phyloP scores from a whole-genome alignment of 129 eudicot genomes.

The Centrapalus pauciflorus region DNA sequence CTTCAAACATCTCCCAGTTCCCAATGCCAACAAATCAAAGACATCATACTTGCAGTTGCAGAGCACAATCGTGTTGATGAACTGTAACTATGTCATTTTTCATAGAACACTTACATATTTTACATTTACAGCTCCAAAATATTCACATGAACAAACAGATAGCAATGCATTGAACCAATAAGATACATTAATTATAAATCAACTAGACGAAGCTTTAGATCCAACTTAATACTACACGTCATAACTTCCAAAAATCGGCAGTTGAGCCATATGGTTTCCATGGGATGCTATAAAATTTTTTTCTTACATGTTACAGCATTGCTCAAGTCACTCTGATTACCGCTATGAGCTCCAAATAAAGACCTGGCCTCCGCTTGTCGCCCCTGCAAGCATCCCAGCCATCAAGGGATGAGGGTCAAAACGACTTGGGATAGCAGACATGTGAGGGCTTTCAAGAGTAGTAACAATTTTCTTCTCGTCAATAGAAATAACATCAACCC shows the following conservation, averaged over 20 bases:
- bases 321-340: not conserved
- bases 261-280: not conserved
- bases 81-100: no score
- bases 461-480: constrained; percentile 23
- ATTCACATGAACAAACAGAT: no score
- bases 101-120: no score
- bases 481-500: constrained; percentile 56
- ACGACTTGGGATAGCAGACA: constrained; percentile 72
- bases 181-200: no score
- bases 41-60: no score
- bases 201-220: no score
- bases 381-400: constrained; percentile 74
- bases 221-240: not conserved
- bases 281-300: not conserved
- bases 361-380: constrained; percentile 80
- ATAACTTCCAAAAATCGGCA: not conserved
- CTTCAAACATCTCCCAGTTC: no score
- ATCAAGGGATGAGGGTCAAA: constrained; percentile 69
- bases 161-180: no score
- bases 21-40: no score
- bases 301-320: not conserved
- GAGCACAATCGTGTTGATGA: no score
- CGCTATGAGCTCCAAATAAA: constrained; percentile 57
- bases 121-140: no score
- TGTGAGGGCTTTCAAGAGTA: constrained; percentile 51